Evolutionary conservation across 495 filamentous ascomycete species (phyloP), one percentile per base, ranked within the genome.

Genomic region (Staphylotrichum tortipilum): DNA sequence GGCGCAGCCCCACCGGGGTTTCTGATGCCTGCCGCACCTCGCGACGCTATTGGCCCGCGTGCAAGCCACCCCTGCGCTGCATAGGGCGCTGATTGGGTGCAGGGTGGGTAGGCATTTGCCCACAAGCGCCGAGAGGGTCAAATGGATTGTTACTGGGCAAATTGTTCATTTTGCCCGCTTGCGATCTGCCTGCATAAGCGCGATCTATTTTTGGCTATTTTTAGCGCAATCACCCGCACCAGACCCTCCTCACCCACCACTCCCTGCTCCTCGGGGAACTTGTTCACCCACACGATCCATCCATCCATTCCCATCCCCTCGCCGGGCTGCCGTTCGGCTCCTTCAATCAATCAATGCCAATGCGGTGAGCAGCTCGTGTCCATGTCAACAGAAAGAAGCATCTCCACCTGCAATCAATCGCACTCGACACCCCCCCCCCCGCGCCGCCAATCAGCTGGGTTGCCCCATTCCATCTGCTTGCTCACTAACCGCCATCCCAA

Each of bases 151-250:
- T 44, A 58, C 49, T 62, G 55, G 61, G 56, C 34, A 54, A 64
- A 58, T 55, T 55, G 39, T 15, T 22, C 23, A 59, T 44, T 64
- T 64, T 50, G 56, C 61, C 59, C 61, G 49, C 49, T 57, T 52
- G 37, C 59, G 52, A 55, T 59, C 47, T 53, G 41, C 45, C 36
- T 21, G 54, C 53, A 47, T 50, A 31, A 22, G 37, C 29, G 43
- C 33, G 31, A 33, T 54, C 58, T 64, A 62, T 62, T 62, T 62
- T 56, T 60, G 60, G 54, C 52, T 64, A 64, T 62, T 64, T 62
- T 64, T 62, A 64, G 61, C 45, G 26, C 15, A 17, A 44, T 44
- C 29, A 37, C 44, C 48, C 34, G 41, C 49, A 19, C 40, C 24
- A 18, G 11, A 33, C 11, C 41, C 41, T 14, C 17, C 26, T 44